Percentiles rank a stretch among this genome's conserved stretches.
These are phyloP conservation scores for Saccharomycopsis fibuligera DNA, from an alignment of 805 yeast species.

Conservation along the genomic window DNA sequence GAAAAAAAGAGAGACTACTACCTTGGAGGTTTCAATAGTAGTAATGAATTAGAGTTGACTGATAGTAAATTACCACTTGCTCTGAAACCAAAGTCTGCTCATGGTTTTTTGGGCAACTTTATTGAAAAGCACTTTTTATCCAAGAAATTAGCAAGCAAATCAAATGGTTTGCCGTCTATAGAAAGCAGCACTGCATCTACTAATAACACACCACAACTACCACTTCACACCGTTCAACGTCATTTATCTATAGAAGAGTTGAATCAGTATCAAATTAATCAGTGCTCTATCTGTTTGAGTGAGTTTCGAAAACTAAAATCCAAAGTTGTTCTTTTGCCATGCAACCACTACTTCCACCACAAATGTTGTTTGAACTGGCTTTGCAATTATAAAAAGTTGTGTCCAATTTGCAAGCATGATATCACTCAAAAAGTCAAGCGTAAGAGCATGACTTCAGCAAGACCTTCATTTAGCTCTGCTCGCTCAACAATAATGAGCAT, in stretches of 20 bases:
- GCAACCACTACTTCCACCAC: constrained; percentile 57
- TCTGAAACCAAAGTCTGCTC: too few relatives aligned
- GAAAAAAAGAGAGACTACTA: constrained; percentile 16
- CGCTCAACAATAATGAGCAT: background rate
- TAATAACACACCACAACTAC: background rate
- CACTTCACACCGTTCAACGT: background rate
- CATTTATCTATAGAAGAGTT: constrained; percentile 17
- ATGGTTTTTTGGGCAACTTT: too few relatives aligned
- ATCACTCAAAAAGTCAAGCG: constrained; percentile 23
- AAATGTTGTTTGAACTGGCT: constrained; percentile 57
- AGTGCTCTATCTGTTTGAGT: constrained; percentile 57
- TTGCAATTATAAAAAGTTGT: constrained; percentile 43
- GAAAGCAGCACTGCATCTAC: background rate
- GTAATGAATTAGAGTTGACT: too few relatives aligned
- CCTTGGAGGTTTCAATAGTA: too few relatives aligned
- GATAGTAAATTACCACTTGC: too few relatives aligned
- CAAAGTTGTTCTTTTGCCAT: constrained; percentile 46
- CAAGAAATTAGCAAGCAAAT: too few relatives aligned
- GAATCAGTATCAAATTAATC: constrained; percentile 24
- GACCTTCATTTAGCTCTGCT: background rate
- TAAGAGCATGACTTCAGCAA: background rate
- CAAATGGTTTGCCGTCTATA: too few relatives aligned
- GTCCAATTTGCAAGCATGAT: constrained; percentile 54
- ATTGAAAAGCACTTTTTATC: too few relatives aligned
- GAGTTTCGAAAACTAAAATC: constrained; percentile 41